These are phyloP conservation scores for Hymenochaete sp. DNA, from an alignment of 1,284 basidiomycete genomes.

Conservation along the genomic window DNA sequence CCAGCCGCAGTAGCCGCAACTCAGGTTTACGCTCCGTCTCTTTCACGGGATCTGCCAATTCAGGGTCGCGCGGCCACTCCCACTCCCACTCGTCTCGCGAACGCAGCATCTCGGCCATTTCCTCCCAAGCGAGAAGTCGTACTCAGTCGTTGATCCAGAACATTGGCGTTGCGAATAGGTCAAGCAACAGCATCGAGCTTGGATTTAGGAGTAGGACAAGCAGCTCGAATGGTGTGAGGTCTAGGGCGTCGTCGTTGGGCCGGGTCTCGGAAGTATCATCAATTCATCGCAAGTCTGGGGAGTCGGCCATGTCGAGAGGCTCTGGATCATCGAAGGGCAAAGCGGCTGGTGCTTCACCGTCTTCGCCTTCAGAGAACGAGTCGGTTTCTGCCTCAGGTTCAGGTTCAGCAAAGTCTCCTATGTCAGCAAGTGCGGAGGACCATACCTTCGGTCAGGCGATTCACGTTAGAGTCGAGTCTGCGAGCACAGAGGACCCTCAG, in stretches of 20 bases:
- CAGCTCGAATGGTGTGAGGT: not conserved
- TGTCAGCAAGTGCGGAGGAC: constrained; percentile 4
- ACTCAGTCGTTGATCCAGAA: constrained; percentile 16
- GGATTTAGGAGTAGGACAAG: not conserved
- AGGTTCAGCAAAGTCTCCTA: not conserved
- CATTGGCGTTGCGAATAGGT: constrained; percentile 4
- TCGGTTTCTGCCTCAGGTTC: not conserved
- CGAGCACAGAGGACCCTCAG: not conserved
- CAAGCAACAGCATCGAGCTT: too few species aligned
- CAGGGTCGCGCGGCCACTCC: constrained; percentile 4
- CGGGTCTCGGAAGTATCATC: constrained; percentile 6
- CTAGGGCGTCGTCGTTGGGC: constrained; percentile 5
- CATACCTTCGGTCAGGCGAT: constrained; percentile 15
- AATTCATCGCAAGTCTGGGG: constrained; percentile 6
- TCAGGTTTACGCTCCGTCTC: constrained; percentile 7
- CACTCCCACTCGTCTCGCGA: constrained; percentile 3
- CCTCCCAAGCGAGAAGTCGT: constrained; percentile 5
- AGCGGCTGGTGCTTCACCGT: not conserved
- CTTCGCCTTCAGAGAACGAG: not conserved
- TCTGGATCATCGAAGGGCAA: constrained; percentile 2
- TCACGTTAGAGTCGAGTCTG: constrained; percentile 5
- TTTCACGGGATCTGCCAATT: not conserved
- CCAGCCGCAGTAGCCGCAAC: constrained; percentile 1
- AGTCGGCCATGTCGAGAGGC: not conserved
- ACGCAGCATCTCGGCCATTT: constrained; percentile 7